Evolutionary conservation across 768 basidiomycete species (phyloP).

Genomic region (Astraeus odoratus): DNA sequence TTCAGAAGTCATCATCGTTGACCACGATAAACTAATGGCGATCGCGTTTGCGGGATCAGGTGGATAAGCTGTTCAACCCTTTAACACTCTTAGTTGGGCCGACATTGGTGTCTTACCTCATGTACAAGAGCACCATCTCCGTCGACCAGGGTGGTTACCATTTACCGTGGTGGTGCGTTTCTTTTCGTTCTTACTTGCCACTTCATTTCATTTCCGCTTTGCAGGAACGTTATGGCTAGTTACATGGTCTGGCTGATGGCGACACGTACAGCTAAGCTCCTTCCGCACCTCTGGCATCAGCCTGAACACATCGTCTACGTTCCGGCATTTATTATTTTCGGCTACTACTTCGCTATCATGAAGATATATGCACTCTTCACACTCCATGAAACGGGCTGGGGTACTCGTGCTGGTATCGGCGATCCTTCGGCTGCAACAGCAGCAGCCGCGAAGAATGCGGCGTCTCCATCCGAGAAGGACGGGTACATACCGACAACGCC

Average conservation of each 20-base stretch:
- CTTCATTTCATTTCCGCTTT: conserved; percentile 1
- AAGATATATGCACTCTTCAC: conserved; percentile 88
- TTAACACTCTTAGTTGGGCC: conserved; percentile 84
- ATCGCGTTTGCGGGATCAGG: conserved; percentile 33
- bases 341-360: conserved; percentile 94
- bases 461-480: conserved; percentile 20
- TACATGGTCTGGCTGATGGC: conserved; percentile 68
- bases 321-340: conserved; percentile 83
- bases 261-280: conserved; percentile 67
- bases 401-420: conserved; percentile 90
- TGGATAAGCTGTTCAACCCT: conserved; percentile 82
- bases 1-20: too few species aligned
- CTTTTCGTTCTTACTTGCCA: background rate
- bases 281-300: conserved; percentile 74
- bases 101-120: conserved; percentile 63
- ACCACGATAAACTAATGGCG: too few species aligned
- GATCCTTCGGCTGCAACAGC: conserved; percentile 73
- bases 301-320: conserved; percentile 76
- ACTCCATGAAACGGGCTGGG: conserved; percentile 94
- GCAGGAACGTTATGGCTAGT: conserved; percentile 62
- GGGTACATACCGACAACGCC: background rate
- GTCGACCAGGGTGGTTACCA: conserved; percentile 67
- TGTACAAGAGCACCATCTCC: conserved; percentile 73
- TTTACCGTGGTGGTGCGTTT: conserved; percentile 71
- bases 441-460: conserved; percentile 31